These are phyloP conservation scores for Dioszegia aurantiaca DNA, from an alignment of 768 basidiomycete genomes.

Conservation along the genomic window DNA sequence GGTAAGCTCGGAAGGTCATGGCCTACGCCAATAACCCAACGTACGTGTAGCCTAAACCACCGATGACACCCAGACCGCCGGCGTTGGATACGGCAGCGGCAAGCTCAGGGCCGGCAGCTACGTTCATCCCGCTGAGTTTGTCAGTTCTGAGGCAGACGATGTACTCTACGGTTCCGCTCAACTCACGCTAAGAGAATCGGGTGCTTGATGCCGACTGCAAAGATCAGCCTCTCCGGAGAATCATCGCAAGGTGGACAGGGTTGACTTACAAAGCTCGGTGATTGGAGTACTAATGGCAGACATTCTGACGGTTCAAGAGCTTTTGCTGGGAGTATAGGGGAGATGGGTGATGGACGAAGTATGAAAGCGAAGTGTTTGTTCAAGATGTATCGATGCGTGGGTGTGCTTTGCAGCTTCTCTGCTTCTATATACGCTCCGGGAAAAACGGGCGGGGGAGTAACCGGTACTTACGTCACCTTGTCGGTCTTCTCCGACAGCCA, in stretches of 20 bases:
- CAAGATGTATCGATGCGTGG: too few relatives aligned
- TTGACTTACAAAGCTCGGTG: slow-evolving; percentile 67
- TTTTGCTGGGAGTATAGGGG: too few relatives aligned
- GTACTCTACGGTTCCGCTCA: slow-evolving; percentile 35
- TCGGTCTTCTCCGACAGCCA: slow-evolving; percentile 11
- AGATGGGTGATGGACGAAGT: too few relatives aligned
- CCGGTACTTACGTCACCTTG: neutral
- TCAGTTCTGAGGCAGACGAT: slow-evolving; percentile 51
- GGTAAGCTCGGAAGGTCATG: slow-evolving; percentile 59
- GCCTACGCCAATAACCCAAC: neutral
- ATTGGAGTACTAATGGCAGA: slow-evolving; percentile 69
- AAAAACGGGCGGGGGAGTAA: neutral
- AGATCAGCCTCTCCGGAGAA: slow-evolving; percentile 6
- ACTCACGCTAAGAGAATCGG: slow-evolving; percentile 77
- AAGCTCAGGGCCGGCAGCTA: slow-evolving; percentile 73
- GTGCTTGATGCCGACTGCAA: slow-evolving; percentile 66
- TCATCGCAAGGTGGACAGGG: too few relatives aligned
- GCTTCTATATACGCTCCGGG: neutral
- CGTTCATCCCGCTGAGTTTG: slow-evolving; percentile 63
- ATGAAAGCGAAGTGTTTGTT: too few relatives aligned
- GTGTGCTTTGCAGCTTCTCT: neutral
- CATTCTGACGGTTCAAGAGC: too few relatives aligned
- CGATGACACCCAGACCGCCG: slow-evolving; percentile 88
- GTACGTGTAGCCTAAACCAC: slow-evolving; percentile 58
- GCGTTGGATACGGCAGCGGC: slow-evolving; percentile 93